Percentiles rank a stretch among this genome's conserved stretches.
These are phyloP conservation scores for Annona cherimola DNA, from an alignment of 164 flowering plant species.

Conservation along the genomic window DNA sequence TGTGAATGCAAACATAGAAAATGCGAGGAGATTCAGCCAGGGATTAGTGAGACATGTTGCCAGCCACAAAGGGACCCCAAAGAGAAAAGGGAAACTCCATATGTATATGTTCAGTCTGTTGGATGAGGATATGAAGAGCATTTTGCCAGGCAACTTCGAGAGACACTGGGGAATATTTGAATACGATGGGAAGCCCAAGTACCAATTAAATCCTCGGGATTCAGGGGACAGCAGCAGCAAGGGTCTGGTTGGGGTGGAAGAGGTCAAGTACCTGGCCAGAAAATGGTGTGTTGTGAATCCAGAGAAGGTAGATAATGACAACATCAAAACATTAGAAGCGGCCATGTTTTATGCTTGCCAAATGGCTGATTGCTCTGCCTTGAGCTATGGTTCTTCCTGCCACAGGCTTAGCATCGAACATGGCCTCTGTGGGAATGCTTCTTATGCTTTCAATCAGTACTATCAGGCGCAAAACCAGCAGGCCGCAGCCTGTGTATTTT, in stretches of 20 bases:
- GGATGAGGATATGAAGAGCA: conserved; percentile 71
- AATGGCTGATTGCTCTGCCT: conserved; percentile 64
- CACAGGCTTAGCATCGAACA: conserved; percentile 28
- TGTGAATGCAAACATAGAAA: conserved; percentile 41
- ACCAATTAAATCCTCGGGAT: conserved; percentile 43
- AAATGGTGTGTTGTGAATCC: conserved; percentile 60
- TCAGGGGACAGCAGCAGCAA: conserved; percentile 31
- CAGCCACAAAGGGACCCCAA: conserved; percentile 65
- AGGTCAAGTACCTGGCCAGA: conserved; percentile 45
- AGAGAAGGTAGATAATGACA: not conserved
- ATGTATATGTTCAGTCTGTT: conserved; percentile 71
- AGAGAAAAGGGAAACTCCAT: conserved; percentile 44
- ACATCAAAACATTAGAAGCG: conserved; percentile 17
- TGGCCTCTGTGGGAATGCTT: conserved; percentile 47
- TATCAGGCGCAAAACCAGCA: conserved; percentile 53
- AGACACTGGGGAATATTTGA: conserved; percentile 92
- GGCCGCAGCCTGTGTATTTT: conserved; percentile 49
- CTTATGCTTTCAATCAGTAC: conserved; percentile 84
- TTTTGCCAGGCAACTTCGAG: conserved; percentile 76
- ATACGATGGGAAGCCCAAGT: conserved; percentile 84
- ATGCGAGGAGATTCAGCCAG: conserved; percentile 70
- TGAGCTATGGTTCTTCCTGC: conserved; percentile 68
- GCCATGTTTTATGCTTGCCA: conserved; percentile 58
- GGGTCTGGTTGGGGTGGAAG: conserved; percentile 44
- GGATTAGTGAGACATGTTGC: conserved; percentile 54